Percentiles rank a stretch among this genome's conserved stretches.
Evolutionary conservation across 2,329 filamentous ascomycete genomes (phyloP).

Genomic region (Mycocentrospora acerina): DNA sequence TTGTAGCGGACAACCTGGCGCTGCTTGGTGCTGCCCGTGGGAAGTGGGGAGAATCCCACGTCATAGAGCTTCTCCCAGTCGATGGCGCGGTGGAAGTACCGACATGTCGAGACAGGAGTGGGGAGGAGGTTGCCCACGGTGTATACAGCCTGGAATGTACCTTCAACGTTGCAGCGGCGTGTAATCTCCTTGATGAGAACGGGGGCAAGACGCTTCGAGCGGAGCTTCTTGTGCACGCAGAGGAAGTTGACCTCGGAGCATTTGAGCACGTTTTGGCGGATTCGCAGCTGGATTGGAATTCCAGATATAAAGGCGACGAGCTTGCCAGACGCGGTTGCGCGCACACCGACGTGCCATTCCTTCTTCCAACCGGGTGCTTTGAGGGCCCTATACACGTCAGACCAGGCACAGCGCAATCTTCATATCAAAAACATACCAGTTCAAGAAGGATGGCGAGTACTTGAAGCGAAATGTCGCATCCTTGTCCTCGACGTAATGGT

Average conservation of each 20-base stretch:
- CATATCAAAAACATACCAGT: constrained; percentile 64
- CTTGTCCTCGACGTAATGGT: constrained; percentile 96
- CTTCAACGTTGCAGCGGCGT: constrained; percentile 80
- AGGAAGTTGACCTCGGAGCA: constrained; percentile 97
- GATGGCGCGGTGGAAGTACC: constrained; percentile 91
- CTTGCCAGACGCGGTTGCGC: constrained; percentile 77
- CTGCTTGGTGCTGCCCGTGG: constrained; percentile 76
- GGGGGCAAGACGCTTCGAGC: constrained; percentile 86
- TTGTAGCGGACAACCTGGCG: constrained; percentile 86
- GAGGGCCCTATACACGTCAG: constrained; percentile 66
- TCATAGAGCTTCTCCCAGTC: constrained; percentile 97
- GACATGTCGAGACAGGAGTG: constrained; percentile 86
- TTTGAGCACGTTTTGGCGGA: constrained; percentile 73
- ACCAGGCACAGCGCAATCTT: not conserved
- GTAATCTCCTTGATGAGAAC: constrained; percentile 98
- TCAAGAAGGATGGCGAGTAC: constrained; percentile 84
- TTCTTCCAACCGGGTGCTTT: constrained; percentile 93
- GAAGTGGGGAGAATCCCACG: constrained; percentile 88
- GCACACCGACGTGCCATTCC: constrained; percentile 93
- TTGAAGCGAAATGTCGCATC: constrained; percentile 98
- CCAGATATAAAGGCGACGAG: constrained; percentile 96
- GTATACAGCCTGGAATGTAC: constrained; percentile 93
- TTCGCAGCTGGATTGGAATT: constrained; percentile 79
- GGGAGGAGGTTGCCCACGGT: constrained; percentile 90
- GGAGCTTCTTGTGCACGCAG: constrained; percentile 96